A percentile compares a stretch with the other conserved stretches of the same genome.
These are phyloP conservation scores for Erigeron canadensis DNA, from an alignment of 129 eudicot genomes.

Conservation along the genomic window DNA sequence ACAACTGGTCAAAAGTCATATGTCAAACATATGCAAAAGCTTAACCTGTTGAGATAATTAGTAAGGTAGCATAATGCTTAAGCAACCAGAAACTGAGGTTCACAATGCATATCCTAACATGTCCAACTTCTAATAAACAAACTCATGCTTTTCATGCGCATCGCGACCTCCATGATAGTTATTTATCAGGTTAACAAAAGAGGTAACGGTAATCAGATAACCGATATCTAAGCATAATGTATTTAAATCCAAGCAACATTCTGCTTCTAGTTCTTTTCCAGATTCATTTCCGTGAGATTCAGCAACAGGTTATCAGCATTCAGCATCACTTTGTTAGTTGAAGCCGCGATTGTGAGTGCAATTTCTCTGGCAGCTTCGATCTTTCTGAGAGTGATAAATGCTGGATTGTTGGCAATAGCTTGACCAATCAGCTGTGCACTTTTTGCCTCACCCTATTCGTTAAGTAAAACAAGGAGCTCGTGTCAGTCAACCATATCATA, in stretches of 20 bases:
- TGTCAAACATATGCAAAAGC: no score
- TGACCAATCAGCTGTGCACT: conserved; percentile 63
- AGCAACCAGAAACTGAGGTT: not conserved
- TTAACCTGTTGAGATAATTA: no score
- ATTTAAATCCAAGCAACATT: not conserved
- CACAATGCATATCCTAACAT: not conserved
- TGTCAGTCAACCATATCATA: not conserved
- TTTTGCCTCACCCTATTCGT: conserved; percentile 61
- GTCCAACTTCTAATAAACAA: not conserved
- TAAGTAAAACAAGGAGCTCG: not conserved
- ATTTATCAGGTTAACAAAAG: not conserved
- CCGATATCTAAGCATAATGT: not conserved
- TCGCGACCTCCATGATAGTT: not conserved
- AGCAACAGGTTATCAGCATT: conserved; percentile 53
- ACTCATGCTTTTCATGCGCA: not conserved
- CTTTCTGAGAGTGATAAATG: conserved; percentile 52
- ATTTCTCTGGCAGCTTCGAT: conserved; percentile 59
- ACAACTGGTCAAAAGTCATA: not conserved
- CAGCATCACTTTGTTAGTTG: conserved; percentile 49
- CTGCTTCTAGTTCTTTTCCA: conserved; percentile 28
- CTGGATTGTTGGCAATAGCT: conserved; percentile 61
- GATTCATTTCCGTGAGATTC: conserved; percentile 44
- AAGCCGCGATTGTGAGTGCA: conserved; percentile 36
- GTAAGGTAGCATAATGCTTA: not conserved
- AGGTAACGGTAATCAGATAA: not conserved